These are phyloP conservation scores for Trichoderma virens DNA, from an alignment of 495 filamentous ascomycete species.

Conservation along the genomic window DNA sequence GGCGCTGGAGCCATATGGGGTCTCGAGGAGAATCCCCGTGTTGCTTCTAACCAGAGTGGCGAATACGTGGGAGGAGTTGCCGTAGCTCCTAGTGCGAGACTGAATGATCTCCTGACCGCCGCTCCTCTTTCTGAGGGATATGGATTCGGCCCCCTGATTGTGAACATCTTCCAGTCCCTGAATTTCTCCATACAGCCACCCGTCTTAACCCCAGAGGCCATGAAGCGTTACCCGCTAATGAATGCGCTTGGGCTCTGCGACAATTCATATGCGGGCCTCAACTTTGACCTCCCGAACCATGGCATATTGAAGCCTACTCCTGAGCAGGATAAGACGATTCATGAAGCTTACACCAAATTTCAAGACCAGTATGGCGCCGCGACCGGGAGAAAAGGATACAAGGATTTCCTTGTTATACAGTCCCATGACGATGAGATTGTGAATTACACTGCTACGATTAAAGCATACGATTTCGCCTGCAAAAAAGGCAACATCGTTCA, in stretches of 20 bases:
- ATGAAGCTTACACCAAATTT: neutral
- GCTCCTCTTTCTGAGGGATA: conserved; percentile 1
- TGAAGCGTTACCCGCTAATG: neutral
- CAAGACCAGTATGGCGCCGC: conserved; percentile 2
- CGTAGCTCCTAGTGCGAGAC: neutral
- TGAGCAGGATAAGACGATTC: neutral
- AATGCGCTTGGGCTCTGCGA: neutral
- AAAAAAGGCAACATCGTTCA: conserved; percentile 2
- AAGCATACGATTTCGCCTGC: neutral
- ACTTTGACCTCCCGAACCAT: neutral
- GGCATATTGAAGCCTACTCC: neutral
- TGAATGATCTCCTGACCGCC: neutral
- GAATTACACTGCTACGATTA: neutral
- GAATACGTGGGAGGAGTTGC: neutral
- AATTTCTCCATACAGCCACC: neutral
- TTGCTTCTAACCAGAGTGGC: neutral
- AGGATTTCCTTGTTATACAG: neutral
- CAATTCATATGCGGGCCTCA: neutral
- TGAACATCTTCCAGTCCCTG: neutral
- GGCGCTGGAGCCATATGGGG: neutral
- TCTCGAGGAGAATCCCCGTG: neutral
- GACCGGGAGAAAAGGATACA: neutral
- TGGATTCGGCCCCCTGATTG: neutral
- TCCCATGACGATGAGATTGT: neutral
- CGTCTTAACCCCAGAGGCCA: neutral